Evolutionary conservation across 2,329 filamentous ascomycete species (phyloP).

Genomic region (Fusarium sp.): DNA sequence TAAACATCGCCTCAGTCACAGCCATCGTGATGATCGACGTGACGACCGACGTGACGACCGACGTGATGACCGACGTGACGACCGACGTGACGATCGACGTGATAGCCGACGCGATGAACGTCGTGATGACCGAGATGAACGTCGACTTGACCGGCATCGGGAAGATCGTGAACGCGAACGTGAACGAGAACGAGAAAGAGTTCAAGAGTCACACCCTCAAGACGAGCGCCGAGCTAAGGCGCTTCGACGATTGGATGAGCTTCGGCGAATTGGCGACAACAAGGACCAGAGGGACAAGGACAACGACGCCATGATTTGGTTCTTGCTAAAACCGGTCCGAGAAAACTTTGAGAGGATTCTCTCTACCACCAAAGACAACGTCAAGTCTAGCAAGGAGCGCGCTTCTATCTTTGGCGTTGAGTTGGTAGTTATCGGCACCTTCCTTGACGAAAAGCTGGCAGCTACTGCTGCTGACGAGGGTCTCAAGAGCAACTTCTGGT

Average conservation of each 20-base stretch:
- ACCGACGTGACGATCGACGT: slow-evolving; percentile 31
- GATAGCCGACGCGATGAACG: slow-evolving; percentile 3
- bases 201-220: slow-evolving; percentile 48
- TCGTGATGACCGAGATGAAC: slow-evolving; percentile 25
- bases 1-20: slow-evolving; percentile 38
- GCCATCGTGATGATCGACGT: slow-evolving; percentile 37
- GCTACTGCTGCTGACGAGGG: slow-evolving; percentile 55
- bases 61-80: slow-evolving; percentile 33
- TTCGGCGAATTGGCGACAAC: slow-evolving; percentile 60
- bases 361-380: slow-evolving; percentile 70
- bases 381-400: slow-evolving; percentile 70
- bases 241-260: slow-evolving; percentile 56
- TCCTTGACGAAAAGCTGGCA: slow-evolving; percentile 62
- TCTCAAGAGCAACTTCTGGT: slow-evolving; percentile 64
- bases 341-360: slow-evolving; percentile 69
- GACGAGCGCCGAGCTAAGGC: slow-evolving; percentile 57
- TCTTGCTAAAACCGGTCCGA: slow-evolving; percentile 66
- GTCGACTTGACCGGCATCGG: slow-evolving; percentile 38
- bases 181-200: slow-evolving; percentile 42
- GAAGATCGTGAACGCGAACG: slow-evolving; percentile 42
- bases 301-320: slow-evolving; percentile 61
- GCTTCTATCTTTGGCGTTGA: slow-evolving; percentile 70
- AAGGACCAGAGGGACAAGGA: slow-evolving; percentile 60
- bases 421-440: slow-evolving; percentile 70
- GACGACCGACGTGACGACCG: slow-evolving; percentile 35